These are phyloP conservation scores for Macadamia integrifolia DNA, from an alignment of 164 flowering plant species.

Conservation along the genomic window DNA sequence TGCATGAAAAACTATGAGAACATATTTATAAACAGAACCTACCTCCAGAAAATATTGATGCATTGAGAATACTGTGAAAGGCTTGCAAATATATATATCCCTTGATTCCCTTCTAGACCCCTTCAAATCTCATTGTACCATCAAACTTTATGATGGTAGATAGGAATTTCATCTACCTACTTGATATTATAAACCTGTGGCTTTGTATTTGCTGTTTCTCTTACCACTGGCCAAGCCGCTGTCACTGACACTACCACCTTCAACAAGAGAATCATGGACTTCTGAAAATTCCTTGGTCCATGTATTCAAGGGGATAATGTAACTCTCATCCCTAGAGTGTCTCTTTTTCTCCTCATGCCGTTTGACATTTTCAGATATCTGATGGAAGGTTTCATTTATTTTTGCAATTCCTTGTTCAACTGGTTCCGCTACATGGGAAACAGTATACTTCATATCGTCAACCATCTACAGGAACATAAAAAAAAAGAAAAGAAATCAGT, in stretches of 20 bases:
- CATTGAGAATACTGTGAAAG: background rate
- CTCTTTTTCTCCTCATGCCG: constrained; percentile 48
- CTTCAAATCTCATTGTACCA: background rate
- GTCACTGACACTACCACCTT: constrained; percentile 81
- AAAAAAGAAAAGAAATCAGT: background rate
- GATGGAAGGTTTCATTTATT: constrained; percentile 72
- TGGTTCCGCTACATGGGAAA: constrained; percentile 94
- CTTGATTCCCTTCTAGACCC: too few relatives aligned
- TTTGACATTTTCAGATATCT: constrained; percentile 90
- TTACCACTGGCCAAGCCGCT: constrained; percentile 58
- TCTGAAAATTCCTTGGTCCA: constrained; percentile 69
- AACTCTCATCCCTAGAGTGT: constrained; percentile 63
- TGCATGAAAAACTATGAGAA: background rate
- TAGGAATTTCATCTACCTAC: constrained; percentile 16
- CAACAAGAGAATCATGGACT: constrained; percentile 34
- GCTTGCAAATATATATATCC: background rate
- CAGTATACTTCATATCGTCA: constrained; percentile 94
- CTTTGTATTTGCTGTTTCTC: constrained; percentile 33
- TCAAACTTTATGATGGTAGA: background rate
- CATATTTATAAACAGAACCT: constrained; percentile 1
- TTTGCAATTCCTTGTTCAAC: constrained; percentile 88
- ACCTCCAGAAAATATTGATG: background rate
- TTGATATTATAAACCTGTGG: constrained; percentile 17
- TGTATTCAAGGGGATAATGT: constrained; percentile 64
- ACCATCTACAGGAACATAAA: constrained; percentile 50